Evolutionary conservation across 2,329 filamentous ascomycete species (phyloP).

Genomic region (Colletotrichum eleusines): DNA sequence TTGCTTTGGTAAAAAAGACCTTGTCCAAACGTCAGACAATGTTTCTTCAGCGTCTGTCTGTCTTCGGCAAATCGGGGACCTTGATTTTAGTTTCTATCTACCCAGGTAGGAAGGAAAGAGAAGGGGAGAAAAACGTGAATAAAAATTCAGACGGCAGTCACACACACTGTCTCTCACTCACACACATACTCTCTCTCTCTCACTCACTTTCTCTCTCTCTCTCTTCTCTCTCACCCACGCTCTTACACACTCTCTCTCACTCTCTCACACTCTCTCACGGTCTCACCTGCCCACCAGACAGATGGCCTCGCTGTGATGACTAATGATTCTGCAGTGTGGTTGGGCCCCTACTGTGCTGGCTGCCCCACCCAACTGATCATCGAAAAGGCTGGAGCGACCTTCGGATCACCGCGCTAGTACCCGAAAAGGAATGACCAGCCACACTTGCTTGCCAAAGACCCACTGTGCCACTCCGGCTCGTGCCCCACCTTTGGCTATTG

Average conservation of each 20-base stretch:
- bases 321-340: background rate
- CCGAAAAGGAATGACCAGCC: background rate
- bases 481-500: conserved; percentile 18
- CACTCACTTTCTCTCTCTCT: background rate
- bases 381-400: conserved; percentile 2
- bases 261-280: too few relatives aligned
- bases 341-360: background rate
- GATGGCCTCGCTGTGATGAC: background rate
- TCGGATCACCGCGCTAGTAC: conserved; percentile 19
- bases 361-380: conserved; percentile 9
- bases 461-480: background rate
- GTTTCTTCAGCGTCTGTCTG: conserved; percentile 18
- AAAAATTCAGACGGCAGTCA: background rate
- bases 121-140: background rate
- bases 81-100: background rate
- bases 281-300: background rate
- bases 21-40: conserved; percentile 8
- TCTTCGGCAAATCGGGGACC: conserved; percentile 30
- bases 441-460: background rate
- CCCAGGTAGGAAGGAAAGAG: background rate
- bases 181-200: background rate
- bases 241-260: too few relatives aligned
- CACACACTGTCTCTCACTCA: background rate
- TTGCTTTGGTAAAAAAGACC: background rate
- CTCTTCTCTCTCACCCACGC: background rate